A percentile compares a stretch with the other conserved stretches of the same genome.
These are phyloP conservation scores for Lecanicillium sp. DNA, from an alignment of 2,329 filamentous ascomycete species.

Conservation along the genomic window DNA sequence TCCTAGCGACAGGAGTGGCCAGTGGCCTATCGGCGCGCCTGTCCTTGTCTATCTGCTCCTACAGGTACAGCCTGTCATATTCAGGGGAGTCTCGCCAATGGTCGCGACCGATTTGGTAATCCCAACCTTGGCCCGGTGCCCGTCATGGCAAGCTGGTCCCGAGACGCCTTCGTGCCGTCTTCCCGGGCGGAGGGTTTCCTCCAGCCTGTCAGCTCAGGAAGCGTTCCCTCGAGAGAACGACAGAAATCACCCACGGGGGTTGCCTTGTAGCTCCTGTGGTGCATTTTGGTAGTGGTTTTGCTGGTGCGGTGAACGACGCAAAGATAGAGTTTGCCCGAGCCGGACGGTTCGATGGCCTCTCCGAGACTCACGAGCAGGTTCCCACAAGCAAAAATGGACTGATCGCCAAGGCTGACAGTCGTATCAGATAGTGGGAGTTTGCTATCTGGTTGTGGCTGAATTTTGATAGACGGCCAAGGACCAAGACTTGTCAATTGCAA, in stretches of 20 bases:
- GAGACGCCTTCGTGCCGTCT: conserved; percentile 2
- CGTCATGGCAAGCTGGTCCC: no score
- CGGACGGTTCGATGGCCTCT: neutral
- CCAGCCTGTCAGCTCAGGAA: no score
- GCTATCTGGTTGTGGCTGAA: neutral
- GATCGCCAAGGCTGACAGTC: conserved; percentile 2
- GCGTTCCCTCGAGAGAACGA: no score
- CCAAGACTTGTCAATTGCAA: no score
- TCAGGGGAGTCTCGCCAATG: no score
- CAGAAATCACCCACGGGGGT: no score
- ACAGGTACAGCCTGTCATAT: no score
- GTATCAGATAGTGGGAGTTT: no score
- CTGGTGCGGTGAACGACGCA: neutral
- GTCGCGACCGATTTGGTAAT: neutral
- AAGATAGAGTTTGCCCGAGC: neutral
- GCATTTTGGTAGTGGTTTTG: neutral
- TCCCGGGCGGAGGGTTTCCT: neutral
- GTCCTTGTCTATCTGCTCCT: neutral
- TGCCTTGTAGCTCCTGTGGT: neutral
- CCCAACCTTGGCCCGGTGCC: neutral
- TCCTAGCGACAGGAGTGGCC: no score
- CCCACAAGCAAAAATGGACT: neutral
- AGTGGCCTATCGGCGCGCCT: neutral
- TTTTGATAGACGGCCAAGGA: no score
- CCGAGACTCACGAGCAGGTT: neutral